These are phyloP conservation scores for Vigna hirtella DNA, from an alignment of 306 rosid genomes.

Conservation along the genomic window DNA sequence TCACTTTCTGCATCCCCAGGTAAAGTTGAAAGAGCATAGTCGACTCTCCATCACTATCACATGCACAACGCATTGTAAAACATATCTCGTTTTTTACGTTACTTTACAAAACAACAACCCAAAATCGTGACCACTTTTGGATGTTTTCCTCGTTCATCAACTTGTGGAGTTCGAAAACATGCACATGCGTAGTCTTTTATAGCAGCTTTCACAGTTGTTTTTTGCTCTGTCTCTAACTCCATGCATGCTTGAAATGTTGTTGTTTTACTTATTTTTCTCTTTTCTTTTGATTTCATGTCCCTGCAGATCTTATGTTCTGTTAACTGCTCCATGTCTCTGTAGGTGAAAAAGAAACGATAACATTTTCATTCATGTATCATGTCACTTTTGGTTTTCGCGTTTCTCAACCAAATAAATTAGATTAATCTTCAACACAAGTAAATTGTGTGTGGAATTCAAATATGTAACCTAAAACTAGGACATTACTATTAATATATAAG, in stretches of 20 bases:
- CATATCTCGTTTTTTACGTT: background rate
- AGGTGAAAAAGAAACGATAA: conserved; percentile 11
- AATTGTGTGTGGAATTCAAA: too few relatives aligned
- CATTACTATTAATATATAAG: too few relatives aligned
- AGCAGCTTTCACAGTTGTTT: conserved; percentile 35
- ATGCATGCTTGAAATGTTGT: background rate
- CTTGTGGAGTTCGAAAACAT: background rate
- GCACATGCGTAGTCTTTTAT: background rate
- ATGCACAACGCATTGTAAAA: background rate
- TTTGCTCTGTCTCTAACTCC: conserved; percentile 18
- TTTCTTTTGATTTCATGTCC: background rate
- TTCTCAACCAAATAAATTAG: background rate
- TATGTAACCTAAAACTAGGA: too few relatives aligned
- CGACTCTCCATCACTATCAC: background rate
- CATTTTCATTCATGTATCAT: background rate
- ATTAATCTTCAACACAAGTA: background rate
- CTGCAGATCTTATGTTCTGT: background rate
- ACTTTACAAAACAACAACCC: background rate
- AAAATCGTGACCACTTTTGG: background rate
- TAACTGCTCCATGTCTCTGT: background rate
- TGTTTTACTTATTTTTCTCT: background rate
- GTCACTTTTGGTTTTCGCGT: background rate
- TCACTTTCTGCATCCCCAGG: background rate
- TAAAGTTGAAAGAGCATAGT: background rate
- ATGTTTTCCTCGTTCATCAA: background rate